Percentiles rank a stretch among this genome's conserved stretches.
These are phyloP conservation scores for Bruguiera parviflora DNA, from an alignment of 345 rosid genomes.

Conservation along the genomic window DNA sequence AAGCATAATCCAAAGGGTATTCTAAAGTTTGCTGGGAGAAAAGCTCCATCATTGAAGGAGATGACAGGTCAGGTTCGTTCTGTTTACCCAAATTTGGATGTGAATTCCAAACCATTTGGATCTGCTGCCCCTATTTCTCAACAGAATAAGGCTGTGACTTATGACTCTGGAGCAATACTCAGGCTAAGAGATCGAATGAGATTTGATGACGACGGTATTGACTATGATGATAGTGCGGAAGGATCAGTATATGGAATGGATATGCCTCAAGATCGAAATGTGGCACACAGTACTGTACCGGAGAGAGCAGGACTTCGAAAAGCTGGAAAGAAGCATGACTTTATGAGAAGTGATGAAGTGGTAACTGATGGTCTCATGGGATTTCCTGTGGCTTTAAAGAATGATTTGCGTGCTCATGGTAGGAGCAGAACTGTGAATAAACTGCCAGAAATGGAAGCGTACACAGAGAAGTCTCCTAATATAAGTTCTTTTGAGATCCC, in stretches of 20 bases:
- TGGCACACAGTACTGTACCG: conserved; percentile 18
- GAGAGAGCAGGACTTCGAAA: conserved; percentile 46
- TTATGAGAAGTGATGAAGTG: conserved; percentile 42
- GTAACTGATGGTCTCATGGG: conserved; percentile 44
- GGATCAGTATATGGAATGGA: conserved; percentile 65
- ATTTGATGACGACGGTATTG: conserved; percentile 35
- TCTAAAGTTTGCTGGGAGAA: conserved; percentile 50
- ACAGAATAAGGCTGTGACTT: conserved; percentile 37
- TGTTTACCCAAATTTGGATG: conserved; percentile 42
- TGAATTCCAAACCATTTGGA: conserved; percentile 44
- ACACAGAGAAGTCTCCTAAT: conserved; percentile 31
- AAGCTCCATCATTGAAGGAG: conserved; percentile 38
- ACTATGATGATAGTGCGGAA: conserved; percentile 25
- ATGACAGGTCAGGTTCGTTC: conserved; percentile 37
- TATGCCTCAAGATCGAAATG: conserved; percentile 43
- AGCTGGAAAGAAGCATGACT: conserved; percentile 51
- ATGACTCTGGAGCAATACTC: conserved; percentile 41
- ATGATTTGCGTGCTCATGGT: conserved; percentile 39
- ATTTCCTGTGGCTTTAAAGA: conserved; percentile 56
- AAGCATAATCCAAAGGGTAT: conserved; percentile 62
- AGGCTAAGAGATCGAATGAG: conserved; percentile 49
- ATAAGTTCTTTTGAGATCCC: conserved; percentile 29
- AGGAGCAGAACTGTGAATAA: conserved; percentile 35
- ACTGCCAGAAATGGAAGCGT: conserved; percentile 30
- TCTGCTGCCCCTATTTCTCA: conserved; percentile 37